A percentile compares a stretch with the other conserved stretches of the same genome.
These are phyloP conservation scores for Botryotinia globosa DNA, from an alignment of 2,329 filamentous ascomycete species.

Conservation along the genomic window DNA sequence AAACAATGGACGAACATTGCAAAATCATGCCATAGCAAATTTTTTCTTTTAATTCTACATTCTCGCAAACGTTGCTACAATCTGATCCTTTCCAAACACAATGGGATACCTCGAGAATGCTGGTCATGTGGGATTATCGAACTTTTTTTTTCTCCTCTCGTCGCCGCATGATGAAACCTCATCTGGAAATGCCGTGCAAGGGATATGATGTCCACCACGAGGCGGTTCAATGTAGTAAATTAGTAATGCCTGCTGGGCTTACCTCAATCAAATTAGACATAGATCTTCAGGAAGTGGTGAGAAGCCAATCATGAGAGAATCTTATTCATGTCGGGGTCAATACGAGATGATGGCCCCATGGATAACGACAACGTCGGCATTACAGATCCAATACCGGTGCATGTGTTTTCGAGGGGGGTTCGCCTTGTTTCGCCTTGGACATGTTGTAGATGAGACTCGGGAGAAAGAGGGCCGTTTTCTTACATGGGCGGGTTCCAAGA, in stretches of 20 bases:
- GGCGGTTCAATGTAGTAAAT: not conserved
- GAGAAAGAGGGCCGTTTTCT: not conserved
- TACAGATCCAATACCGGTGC: not conserved
- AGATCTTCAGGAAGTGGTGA: not conserved
- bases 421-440: not conserved
- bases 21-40: not conserved
- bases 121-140: not conserved
- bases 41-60: not conserved
- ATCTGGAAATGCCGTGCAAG: not conserved
- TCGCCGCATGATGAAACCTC: not conserved
- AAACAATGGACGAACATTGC: slow-evolving; percentile 11
- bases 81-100: not conserved
- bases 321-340: not conserved
- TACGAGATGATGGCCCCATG: slow-evolving; percentile 13
- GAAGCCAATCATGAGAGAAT: not conserved
- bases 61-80: not conserved
- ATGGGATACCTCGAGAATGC: not conserved
- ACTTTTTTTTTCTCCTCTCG: not conserved
- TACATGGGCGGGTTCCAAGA: not conserved
- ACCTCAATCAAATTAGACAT: slow-evolving; percentile 1
- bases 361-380: slow-evolving; percentile 5
- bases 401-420: not conserved
- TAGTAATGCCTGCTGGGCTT: not conserved
- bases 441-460: not conserved
- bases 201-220: not conserved